Evolutionary conservation across 2,329 filamentous ascomycete species (phyloP).

Genomic region (Penicillium verrucosum): DNA sequence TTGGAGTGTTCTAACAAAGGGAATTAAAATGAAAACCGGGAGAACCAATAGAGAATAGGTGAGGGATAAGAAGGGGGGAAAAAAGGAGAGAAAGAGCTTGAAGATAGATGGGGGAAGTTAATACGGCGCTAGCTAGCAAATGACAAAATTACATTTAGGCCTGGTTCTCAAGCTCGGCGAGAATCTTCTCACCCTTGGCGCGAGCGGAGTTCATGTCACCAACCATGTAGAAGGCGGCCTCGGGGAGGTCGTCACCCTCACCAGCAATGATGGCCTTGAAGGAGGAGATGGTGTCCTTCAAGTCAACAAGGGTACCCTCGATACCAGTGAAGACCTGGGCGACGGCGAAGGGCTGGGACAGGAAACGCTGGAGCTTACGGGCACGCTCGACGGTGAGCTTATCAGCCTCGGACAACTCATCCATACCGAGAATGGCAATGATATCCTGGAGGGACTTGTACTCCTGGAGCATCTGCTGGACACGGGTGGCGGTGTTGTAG

Average conservation of each 20-base stretch:
- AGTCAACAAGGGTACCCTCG: constrained; percentile 92
- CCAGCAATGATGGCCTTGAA: constrained; percentile 97
- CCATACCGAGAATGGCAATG: constrained; percentile 99
- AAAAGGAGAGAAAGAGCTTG: constrained; percentile 6
- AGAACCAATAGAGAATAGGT: constrained; percentile 9
- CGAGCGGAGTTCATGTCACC: constrained; percentile 90
- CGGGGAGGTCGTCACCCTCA: constrained; percentile 93
- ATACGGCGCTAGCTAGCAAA: constrained; percentile 37
- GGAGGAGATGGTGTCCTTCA: constrained; percentile 95
- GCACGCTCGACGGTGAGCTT: constrained; percentile 99
- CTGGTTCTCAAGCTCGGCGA: constrained; percentile 78
- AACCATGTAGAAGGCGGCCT: constrained; percentile 97
- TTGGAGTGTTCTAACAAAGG: constrained; percentile 24
- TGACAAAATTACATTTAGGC: constrained; percentile 47
- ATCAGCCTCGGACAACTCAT: constrained; percentile 97
- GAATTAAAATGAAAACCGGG: constrained; percentile 22
- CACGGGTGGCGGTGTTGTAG: constrained; percentile 89
- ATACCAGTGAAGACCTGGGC: constrained; percentile 71
- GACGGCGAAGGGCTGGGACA: constrained; percentile 97
- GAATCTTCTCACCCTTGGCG: constrained; percentile 99
- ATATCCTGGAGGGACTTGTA: constrained; percentile 99
- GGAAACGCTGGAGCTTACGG: constrained; percentile 99
- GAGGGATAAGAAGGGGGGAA: not conserved
- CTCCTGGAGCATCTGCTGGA: constrained; percentile 99
- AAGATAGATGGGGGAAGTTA: constrained; percentile 15